Conservation (phyloP, 495 filamentous ascomycete species). For the Podospora bellae-mahoneyi region DNA sequence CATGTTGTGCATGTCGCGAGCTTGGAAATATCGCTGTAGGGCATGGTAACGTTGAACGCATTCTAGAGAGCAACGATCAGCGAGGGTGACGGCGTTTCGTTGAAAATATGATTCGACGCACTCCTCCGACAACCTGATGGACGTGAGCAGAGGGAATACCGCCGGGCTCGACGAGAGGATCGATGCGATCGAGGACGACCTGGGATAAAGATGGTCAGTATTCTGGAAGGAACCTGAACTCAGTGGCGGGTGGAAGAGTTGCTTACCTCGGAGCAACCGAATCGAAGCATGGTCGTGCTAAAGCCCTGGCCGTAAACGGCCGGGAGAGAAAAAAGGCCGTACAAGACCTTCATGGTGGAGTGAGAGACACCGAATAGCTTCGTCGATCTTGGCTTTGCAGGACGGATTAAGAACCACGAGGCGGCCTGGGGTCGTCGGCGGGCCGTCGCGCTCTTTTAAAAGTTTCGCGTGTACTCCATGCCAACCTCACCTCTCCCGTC, state of each 20-base stretch:
- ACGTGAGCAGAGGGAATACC: conserved; percentile 39
- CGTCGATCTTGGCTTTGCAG: background rate
- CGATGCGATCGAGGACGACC: conserved; percentile 40
- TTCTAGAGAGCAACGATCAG: conserved; percentile 20
- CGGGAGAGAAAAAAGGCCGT: conserved; percentile 32
- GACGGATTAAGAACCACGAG: background rate
- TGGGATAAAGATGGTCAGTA: no score
- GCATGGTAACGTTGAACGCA: conserved; percentile 46
- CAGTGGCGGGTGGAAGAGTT: no score
- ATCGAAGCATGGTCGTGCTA: conserved; percentile 42
- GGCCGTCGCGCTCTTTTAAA: background rate
- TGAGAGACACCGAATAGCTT: background rate
- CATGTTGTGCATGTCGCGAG: conserved; percentile 42
- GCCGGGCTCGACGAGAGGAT: conserved; percentile 44
- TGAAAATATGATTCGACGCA: conserved; percentile 2
- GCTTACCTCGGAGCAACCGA: conserved; percentile 37
- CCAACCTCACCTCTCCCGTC: background rate
- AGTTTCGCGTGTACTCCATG: background rate
- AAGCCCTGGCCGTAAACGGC: conserved; percentile 35
- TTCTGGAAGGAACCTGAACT: no score
- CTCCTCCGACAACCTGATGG: conserved; percentile 48
- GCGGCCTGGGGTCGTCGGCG: background rate
- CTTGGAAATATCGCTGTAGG: conserved; percentile 36
- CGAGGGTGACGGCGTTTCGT: background rate
- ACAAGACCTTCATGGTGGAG: conserved; percentile 34